A percentile compares a stretch with the other conserved stretches of the same genome.
phyloP scores from a whole-genome alignment of 768 basidiomycete genomes.

The Lactarius quietus region DNA sequence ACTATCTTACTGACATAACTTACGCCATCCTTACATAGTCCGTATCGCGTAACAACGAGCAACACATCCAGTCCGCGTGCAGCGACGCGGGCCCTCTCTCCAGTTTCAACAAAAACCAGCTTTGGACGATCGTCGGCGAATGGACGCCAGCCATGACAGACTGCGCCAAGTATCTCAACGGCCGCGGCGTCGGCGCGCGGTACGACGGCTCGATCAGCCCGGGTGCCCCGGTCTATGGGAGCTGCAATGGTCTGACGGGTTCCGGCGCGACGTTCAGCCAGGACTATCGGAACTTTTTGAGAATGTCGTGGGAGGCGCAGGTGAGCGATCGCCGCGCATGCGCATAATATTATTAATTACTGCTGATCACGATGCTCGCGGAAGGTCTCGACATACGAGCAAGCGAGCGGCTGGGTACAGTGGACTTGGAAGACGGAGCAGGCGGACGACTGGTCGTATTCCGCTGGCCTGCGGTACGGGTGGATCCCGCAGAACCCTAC shows the following conservation, averaged over 20 bases:
- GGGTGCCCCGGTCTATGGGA: slow-evolving; percentile 67
- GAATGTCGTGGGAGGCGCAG: slow-evolving; percentile 85
- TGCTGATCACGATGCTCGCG: neutral
- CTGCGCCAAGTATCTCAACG: slow-evolving; percentile 81
- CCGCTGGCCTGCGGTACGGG: slow-evolving; percentile 71
- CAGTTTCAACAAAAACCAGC: slow-evolving; percentile 40
- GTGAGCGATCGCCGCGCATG: slow-evolving; percentile 36
- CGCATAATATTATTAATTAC: neutral
- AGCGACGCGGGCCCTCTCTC: slow-evolving; percentile 42
- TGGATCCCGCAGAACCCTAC: slow-evolving; percentile 76
- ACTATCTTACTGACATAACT: neutral
- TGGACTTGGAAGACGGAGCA: slow-evolving; percentile 85
- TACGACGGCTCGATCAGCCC: slow-evolving; percentile 55
- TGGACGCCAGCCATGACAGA: slow-evolving; percentile 79
- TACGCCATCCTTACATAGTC: slow-evolving; percentile 33
- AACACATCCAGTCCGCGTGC: slow-evolving; percentile 66
- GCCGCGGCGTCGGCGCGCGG: slow-evolving; percentile 63
- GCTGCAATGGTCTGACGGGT: slow-evolving; percentile 71
- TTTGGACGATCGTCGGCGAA: slow-evolving; percentile 87
- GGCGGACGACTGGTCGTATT: slow-evolving; percentile 89
- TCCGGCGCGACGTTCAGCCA: slow-evolving; percentile 68
- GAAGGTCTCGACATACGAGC: slow-evolving; percentile 58
- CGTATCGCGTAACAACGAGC: slow-evolving; percentile 42
- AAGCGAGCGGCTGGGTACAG: slow-evolving; percentile 68
- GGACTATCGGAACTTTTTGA: slow-evolving; percentile 76